Evolutionary conservation across 2,329 filamentous ascomycete genomes (phyloP), one percentile per base, ranked within the genome.

Genomic region (Aspergillus unguis): DNA sequence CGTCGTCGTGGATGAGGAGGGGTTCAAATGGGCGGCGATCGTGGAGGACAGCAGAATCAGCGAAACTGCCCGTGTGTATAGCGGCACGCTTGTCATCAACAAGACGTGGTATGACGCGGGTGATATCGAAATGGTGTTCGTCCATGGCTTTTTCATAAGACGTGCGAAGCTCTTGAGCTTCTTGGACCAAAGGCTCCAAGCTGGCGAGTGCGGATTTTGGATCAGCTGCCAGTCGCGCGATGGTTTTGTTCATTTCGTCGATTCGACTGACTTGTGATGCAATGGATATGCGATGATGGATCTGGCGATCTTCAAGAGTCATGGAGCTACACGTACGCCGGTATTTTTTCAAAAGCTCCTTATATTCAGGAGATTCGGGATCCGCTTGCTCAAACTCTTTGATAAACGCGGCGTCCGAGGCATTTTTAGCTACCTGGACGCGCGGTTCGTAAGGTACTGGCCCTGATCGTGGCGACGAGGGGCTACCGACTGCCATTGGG

Each of bases 21-120:
- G 90, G 87, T 62, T 95, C 89, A 62, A 83, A 84, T 2, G 76
- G 72, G 11, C 91, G 84, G 1, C 80, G 78, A 68, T 95, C 90
- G 83, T 85, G 92, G 27, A 77, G 62, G 3, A 92, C 68, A 1
- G 78, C 61, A 0, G 83, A 80, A 1, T 67, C 79, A 74, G 45
- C 72, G 66, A 61, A 79, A 75, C 58, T 61, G 9, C 58, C 60
- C 2, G 56, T 59, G 6, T 49, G 43, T 11, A 54, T 42, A 25
- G 58, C 50, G 11, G 80, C 58, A 57, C 81, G 79, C 41, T 77
- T 66, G 62, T 85, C 83, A 61, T 88, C 84, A 29, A 75, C 44
- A 71, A 62, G 29, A 71, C 25, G 64, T 52, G 60, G 76, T 53
- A 60, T 66, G 70, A 52, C 67, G 68, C 50, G 70, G 65, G 36